Conservation (phyloP, 805 yeast genomes). For the Yarrowia osloensis region DNA sequence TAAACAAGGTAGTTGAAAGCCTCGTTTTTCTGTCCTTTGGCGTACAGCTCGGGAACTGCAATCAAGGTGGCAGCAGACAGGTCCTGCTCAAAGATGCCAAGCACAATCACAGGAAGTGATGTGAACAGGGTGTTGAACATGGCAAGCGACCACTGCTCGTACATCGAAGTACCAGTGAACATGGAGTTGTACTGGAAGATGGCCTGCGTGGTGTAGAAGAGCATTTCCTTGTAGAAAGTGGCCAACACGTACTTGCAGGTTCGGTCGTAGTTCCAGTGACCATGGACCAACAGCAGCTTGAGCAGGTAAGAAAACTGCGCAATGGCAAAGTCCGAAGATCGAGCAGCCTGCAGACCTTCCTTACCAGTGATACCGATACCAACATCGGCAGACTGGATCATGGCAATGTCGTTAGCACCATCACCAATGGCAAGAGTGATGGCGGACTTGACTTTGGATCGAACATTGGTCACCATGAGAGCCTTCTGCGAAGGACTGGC, state of each 20-base stretch:
- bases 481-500: conserved; percentile 98
- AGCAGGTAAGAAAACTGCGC: conserved; percentile 88
- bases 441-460: conserved; percentile 62
- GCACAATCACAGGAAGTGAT: conserved; percentile 82
- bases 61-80: conserved; percentile 81
- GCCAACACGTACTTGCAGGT: conserved; percentile 89
- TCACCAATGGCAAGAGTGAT: conserved; percentile 97
- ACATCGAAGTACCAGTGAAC: conserved; percentile 90
- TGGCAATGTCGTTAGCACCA: conserved; percentile 98
- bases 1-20: conserved; percentile 74
- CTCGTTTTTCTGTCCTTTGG: conserved; percentile 70
- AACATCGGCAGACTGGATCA: conserved; percentile 98
- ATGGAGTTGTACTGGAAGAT: conserved; percentile 81
- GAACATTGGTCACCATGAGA: conserved; percentile 76
- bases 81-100: conserved; percentile 96
- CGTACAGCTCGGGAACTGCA: conserved; percentile 88
- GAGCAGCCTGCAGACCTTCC: conserved; percentile 95
- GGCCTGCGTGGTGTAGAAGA: conserved; percentile 86
- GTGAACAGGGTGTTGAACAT: conserved; percentile 97
- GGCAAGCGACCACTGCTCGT: conserved; percentile 94
- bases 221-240: conserved; percentile 90
- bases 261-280: conserved; percentile 90
- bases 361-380: conserved; percentile 97
- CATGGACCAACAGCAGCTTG: conserved; percentile 87
- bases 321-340: conserved; percentile 91